Evolutionary conservation across 1,284 basidiomycete genomes (phyloP).

Genomic region (Fistulina hepatica): DNA sequence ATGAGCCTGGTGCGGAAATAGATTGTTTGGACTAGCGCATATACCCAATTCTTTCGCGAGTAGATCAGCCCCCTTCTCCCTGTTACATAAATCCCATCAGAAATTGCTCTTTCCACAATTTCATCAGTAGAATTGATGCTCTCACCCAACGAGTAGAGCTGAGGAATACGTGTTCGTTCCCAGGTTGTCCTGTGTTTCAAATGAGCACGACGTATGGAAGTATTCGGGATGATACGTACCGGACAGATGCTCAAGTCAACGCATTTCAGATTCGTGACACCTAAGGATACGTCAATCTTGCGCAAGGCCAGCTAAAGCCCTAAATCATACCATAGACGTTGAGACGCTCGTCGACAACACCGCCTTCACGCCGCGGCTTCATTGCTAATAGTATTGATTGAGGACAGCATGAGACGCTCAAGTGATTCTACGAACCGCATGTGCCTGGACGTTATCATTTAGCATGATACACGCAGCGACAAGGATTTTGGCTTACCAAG

Average conservation of each 20-base stretch:
- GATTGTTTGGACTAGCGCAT: conserved; percentile 9
- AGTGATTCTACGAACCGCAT: too few species aligned
- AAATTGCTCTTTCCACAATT: not conserved
- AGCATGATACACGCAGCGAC: not conserved
- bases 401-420: conserved; percentile 11
- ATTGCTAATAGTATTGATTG: too few species aligned
- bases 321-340: conserved; percentile 46
- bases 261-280: conserved; percentile 59
- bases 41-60: conserved; percentile 55
- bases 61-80: conserved; percentile 57
- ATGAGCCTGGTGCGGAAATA: not conserved
- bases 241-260: conserved; percentile 62
- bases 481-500: conserved; percentile 30
- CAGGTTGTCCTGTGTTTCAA: conserved; percentile 41
- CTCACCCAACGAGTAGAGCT: conserved; percentile 41
- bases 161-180: conserved; percentile 67
- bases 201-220: not conserved
- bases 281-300: conserved; percentile 12
- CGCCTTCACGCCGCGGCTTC: conserved; percentile 68
- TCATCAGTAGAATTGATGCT: not conserved
- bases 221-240: conserved; percentile 23
- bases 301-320: not conserved
- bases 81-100: not conserved
- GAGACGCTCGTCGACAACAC: conserved; percentile 63
- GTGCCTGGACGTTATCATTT: not conserved